A percentile compares a stretch with the other conserved stretches of the same genome.
Conservation (phyloP, 2,329 filamentous ascomycete genomes). For the Aspergillus ibericus region DNA sequence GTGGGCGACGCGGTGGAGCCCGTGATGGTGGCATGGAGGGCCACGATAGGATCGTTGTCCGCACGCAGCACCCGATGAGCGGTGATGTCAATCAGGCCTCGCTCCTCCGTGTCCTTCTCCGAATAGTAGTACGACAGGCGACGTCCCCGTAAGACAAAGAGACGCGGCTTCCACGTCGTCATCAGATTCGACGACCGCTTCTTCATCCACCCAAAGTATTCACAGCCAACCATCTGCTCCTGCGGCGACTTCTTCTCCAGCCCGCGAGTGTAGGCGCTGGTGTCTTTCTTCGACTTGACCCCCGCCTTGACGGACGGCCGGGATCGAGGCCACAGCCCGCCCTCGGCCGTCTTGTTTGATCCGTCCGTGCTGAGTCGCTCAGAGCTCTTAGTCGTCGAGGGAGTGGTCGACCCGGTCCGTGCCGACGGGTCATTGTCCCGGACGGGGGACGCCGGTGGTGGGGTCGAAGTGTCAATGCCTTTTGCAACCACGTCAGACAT, state of each 20-base stretch:
- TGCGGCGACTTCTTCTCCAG: conserved; percentile 76
- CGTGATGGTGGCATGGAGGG: conserved; percentile 87
- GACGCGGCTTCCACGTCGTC: conserved; percentile 93
- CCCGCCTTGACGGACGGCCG: conserved; percentile 50
- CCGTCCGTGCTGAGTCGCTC: conserved; percentile 74
- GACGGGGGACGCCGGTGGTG: conserved; percentile 42
- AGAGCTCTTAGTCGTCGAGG: conserved; percentile 68
- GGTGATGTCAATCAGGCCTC: conserved; percentile 95
- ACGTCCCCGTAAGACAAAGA: conserved; percentile 92
- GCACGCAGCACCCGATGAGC: conserved; percentile 95
- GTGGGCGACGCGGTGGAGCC: conserved; percentile 73
- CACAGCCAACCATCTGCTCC: conserved; percentile 80
- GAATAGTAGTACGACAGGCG: conserved; percentile 95
- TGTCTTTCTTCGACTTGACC: conserved; percentile 83
- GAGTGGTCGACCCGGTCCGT: conserved; percentile 72
- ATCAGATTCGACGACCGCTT: conserved; percentile 96
- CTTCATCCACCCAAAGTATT: conserved; percentile 99
- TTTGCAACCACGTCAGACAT: conserved; percentile 74
- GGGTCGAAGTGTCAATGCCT: conserved; percentile 45
- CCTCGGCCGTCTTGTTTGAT: conserved; percentile 50
- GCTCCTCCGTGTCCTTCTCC: conserved; percentile 87
- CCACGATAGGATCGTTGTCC: conserved; percentile 85
- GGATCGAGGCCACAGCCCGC: conserved; percentile 50
- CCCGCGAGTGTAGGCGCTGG: conserved; percentile 88
- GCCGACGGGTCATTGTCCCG: conserved; percentile 62